Percentiles rank a stretch among this genome's conserved stretches.
Conservation (phyloP, 805 yeast species). For the Monosporozyma siamensis region DNA sequence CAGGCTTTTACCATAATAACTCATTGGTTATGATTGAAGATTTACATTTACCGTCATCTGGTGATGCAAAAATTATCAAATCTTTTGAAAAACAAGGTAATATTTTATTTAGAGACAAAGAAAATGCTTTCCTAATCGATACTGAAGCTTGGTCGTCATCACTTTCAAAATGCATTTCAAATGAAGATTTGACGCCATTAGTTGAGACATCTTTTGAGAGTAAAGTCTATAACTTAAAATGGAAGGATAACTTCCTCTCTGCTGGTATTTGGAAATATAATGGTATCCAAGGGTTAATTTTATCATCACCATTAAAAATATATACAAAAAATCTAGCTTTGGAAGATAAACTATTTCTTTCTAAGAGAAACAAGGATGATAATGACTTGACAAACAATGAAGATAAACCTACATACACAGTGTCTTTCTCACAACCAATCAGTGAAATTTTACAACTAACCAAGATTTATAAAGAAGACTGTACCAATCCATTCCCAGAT, state of each 20-base stretch:
- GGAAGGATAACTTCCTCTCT: not conserved
- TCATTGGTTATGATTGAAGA: slow-evolving; percentile 20
- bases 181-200: slow-evolving; percentile 12
- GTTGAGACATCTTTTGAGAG: slow-evolving; percentile 12
- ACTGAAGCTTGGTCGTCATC: slow-evolving; percentile 13
- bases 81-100: not conserved
- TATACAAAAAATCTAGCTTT: not conserved
- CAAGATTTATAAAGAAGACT: slow-evolving; percentile 9
- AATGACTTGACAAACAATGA: not conserved
- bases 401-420: slow-evolving; percentile 1
- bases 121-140: not conserved
- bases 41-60: slow-evolving; percentile 3
- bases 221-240: not conserved
- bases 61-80: not conserved
- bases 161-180: slow-evolving; percentile 12
- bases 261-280: slow-evolving; percentile 7
- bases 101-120: not conserved
- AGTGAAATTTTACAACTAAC: slow-evolving; percentile 15
- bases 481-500: slow-evolving; percentile 11
- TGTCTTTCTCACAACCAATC: slow-evolving; percentile 15
- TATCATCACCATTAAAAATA: not conserved
- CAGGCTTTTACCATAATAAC: slow-evolving; percentile 17
- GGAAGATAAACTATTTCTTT: not conserved
- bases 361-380: not conserved
- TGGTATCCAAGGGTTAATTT: slow-evolving; percentile 6